A percentile compares a stretch with the other conserved stretches of the same genome.
phyloP scores from a whole-genome alignment of 2,329 filamentous ascomycete species.

The Aureobasidium leucospermi region DNA sequence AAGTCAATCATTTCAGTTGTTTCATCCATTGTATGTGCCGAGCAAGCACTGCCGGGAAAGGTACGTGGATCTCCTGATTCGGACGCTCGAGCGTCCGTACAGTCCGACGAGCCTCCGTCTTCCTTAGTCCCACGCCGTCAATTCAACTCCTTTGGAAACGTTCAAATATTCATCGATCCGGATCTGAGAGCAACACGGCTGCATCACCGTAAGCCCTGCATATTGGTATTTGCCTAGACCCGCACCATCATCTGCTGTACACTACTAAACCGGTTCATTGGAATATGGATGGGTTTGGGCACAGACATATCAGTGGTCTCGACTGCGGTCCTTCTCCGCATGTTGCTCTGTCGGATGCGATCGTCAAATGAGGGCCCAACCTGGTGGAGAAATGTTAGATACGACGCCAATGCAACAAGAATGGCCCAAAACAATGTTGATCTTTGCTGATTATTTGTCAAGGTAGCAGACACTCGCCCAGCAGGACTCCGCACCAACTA shows the following conservation, averaged over 20 bases:
- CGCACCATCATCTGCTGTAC: background rate
- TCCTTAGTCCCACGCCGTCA: background rate
- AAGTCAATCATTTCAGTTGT: slow-evolving; percentile 38
- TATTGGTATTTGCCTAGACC: background rate
- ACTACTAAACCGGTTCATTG: background rate
- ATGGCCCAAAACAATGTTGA: background rate
- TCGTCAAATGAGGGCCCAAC: background rate
- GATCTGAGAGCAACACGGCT: background rate
- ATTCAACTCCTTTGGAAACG: background rate
- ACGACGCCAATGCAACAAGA: background rate
- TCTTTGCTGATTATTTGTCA: slow-evolving; percentile 5
- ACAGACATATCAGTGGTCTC: background rate
- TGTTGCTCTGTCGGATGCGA: background rate
- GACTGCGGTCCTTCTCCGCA: background rate
- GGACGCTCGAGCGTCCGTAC: background rate
- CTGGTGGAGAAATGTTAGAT: background rate
- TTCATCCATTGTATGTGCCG: background rate
- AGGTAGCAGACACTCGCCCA: slow-evolving; percentile 78
- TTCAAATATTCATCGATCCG: background rate
- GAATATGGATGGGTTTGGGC: background rate
- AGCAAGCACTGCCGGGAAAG: background rate
- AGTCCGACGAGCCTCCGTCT: background rate
- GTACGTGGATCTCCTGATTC: background rate
- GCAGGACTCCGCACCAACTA: slow-evolving; percentile 69
- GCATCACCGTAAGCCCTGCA: background rate